Evolutionary conservation across 768 basidiomycete species (phyloP).

Genomic region (Daedaleopsis nitida): DNA sequence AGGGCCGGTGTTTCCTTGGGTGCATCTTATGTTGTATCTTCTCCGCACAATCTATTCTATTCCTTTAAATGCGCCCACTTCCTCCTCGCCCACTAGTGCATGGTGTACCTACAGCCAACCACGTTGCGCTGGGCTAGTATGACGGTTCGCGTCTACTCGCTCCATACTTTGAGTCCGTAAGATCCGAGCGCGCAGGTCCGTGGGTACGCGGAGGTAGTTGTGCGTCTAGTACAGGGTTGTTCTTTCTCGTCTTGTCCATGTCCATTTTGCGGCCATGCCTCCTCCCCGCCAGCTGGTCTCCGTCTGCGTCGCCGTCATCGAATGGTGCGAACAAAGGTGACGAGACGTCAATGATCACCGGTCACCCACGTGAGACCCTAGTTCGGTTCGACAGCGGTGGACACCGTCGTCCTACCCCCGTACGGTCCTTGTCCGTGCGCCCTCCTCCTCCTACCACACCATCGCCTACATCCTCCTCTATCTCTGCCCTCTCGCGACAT

Average conservation of each 20-base stretch:
- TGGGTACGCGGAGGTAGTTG: neutral
- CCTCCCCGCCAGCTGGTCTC: too few relatives aligned
- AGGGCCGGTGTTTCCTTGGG: too few relatives aligned
- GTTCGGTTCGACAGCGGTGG: neutral
- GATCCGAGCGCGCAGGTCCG: slow-evolving; percentile 1
- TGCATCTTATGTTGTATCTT: too few relatives aligned
- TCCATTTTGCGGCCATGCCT: too few relatives aligned
- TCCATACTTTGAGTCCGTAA: neutral
- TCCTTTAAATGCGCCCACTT: too few relatives aligned
- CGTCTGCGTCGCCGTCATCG: too few relatives aligned
- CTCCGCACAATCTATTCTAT: too few relatives aligned
- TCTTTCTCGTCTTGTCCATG: too few relatives aligned
- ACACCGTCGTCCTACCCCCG: neutral
- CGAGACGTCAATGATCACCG: neutral
- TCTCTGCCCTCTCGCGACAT: neutral
- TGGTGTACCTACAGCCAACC: too few relatives aligned
- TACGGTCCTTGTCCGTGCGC: neutral
- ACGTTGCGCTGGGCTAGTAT: too few relatives aligned
- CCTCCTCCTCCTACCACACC: neutral
- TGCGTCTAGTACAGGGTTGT: neutral
- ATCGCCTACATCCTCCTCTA: neutral
- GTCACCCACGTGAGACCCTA: neutral
- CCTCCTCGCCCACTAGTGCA: too few relatives aligned
- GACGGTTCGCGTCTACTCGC: neutral
- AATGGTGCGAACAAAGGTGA: neutral